Base-by-base conservation (phyloP, 192 early-diverging fungal species). In the Rhizophagus prolifer region DNA sequence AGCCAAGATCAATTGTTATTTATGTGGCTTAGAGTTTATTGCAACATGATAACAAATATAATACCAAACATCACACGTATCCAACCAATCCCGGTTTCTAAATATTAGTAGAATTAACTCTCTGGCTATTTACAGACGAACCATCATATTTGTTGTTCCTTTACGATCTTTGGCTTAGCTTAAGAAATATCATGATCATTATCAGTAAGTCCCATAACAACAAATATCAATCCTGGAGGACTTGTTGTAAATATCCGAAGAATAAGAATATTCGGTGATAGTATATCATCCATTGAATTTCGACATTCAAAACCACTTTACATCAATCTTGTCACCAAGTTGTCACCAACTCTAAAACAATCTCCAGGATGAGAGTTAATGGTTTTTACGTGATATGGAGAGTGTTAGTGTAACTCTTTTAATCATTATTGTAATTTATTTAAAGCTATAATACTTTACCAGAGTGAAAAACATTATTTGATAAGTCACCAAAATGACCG, bases 241-340 rank as follows among this genome's bases (percentile, higher is more conserved):
- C 41, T 60, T 28, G 12, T 36, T 46, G 16, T 38, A 28, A 58
- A 61, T 60, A 73, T 73, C 71, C 8, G 31, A 60, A 73, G n/a
- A 61, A 73, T 34, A 60, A 60, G 47, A 60, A 73, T 73, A 38
- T 61, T 73, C 12, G 54, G 58, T 23, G 58, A 73, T 13, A 73
- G 34, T 10, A 73, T 73, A 71, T 4, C 44, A 26, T 71, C 46
- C 26, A 36, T 34, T 28, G 23, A 36, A 46, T 28, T 30, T 14
- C 23, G 6, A 59, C 54, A 72, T 34, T 59, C 31, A 28, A 26
- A 14, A 34, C 71, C 58, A 73, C 21, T 58, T 28, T 6, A 73
- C n/a, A 2, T 54, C 25, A 26, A 73, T 73, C 9, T 73, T 10
- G 58, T 72, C 71, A 34, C 71, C 58, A 38, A 34, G 58, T 41